Evolutionary conservation across 768 basidiomycete genomes (phyloP).

Genomic region (Hygrophorus russula): DNA sequence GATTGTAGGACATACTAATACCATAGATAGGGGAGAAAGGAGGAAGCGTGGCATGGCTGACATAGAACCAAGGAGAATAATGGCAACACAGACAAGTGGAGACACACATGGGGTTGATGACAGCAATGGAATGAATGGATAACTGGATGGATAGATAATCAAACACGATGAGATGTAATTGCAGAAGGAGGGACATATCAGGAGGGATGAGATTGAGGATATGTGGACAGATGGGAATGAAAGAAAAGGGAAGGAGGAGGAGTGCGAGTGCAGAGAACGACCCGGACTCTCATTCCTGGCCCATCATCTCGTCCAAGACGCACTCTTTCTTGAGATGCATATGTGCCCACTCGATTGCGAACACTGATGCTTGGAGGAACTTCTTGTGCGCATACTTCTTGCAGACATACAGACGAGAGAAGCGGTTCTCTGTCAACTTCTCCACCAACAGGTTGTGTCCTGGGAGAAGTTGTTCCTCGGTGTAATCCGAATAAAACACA

Average conservation of each 20-base stretch:
- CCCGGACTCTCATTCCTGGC: not conserved
- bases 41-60: too few species aligned
- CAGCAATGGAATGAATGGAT: not conserved
- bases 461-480: conserved; percentile 74
- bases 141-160: not conserved
- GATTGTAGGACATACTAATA: too few species aligned
- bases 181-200: not conserved
- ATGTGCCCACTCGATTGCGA: conserved; percentile 68
- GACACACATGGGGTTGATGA: not conserved
- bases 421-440: conserved; percentile 69
- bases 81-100: not conserved
- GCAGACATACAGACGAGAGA: conserved; percentile 79
- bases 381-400: conserved; percentile 97
- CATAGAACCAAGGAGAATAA: not conserved
- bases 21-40: too few species aligned
- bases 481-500: conserved; percentile 86
- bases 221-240: not conserved
- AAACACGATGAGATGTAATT: not conserved
- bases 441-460: conserved; percentile 79
- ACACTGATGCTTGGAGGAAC: conserved; percentile 85
- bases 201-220: not conserved
- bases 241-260: not conserved
- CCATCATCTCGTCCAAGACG: conserved; percentile 31
- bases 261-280: conserved; percentile 2
- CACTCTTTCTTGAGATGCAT: conserved; percentile 35